Evolutionary conservation across 108 stramenopile genomes (phyloP), one percentile per base, ranked within the genome.

Genomic region (Pelagomonas calceolata): DNA sequence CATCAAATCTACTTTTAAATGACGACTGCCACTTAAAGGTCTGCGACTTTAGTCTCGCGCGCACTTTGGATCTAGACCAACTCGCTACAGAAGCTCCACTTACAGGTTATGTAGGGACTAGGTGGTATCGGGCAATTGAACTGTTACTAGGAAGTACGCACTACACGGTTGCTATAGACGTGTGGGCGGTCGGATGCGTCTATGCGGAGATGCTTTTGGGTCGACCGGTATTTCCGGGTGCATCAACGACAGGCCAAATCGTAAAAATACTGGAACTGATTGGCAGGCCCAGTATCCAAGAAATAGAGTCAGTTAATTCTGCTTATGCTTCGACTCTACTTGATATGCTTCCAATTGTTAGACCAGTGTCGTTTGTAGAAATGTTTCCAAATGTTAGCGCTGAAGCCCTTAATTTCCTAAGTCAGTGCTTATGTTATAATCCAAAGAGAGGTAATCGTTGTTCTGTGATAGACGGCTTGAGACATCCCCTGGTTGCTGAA

Each of bases 111-210:
- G 82, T 86, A 30, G 78, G 82, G 4, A 86, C 85, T 46, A 74
- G 85, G 4, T 86, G 85, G 85, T 86, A 86, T 60, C 77, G 85
- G 30, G 78, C 83, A 21, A 82, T 84, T 15, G 85, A 86, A 69
- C 68, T 83, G n/a, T 74, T 86, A 3, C 51, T 60, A 1, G 51
- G 51, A 26, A 26, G 21, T 17, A 60, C 51, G 10, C 51, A 60
- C 21, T 86, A 86, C 76, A 84, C 82, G 10, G 76, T 68, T 21
- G 78, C 90, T 9, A 94, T 99, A 0, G 98, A 99, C 72, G 88
- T 99, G 70, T 99, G 95, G 95, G 90, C 91, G 29, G 93, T 92
- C 17, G 98, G 98, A 0, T 95, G 95, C 67, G 94, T 99, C 73
- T 74, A 96, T 34, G 96, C 91, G 4, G 98, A 99, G 75, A 81